phyloP scores from a whole-genome alignment of 2,329 filamentous ascomycete genomes.

The Fusarium oxysporum region DNA sequence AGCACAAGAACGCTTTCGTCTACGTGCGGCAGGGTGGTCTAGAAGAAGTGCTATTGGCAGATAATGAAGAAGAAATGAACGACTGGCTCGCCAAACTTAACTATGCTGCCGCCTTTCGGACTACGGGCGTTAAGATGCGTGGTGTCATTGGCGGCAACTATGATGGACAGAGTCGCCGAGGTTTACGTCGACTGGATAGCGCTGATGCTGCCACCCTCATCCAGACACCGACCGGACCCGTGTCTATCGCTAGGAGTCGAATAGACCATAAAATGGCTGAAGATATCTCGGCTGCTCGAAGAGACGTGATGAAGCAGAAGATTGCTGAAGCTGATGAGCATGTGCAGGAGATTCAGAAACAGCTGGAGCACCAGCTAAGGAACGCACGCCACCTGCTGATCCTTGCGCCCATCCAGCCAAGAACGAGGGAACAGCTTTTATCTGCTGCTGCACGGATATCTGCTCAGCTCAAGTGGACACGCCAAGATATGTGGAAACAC shows the following conservation, averaged over 20 bases:
- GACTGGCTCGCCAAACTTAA: conserved; percentile 98
- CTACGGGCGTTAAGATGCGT: conserved; percentile 89
- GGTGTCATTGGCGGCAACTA: conserved; percentile 87
- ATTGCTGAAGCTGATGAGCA: conserved; percentile 87
- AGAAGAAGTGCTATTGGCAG: conserved; percentile 91
- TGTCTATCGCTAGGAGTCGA: conserved; percentile 76
- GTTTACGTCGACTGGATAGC: conserved; percentile 76
- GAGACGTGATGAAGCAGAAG: conserved; percentile 84
- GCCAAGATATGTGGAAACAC: conserved; percentile 91
- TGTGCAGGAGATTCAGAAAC: conserved; percentile 76
- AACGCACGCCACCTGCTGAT: conserved; percentile 93
- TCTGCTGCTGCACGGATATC: conserved; percentile 85
- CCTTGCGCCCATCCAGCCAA: conserved; percentile 89
- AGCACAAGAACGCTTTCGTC: conserved; percentile 94
- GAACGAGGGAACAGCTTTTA: conserved; percentile 88
- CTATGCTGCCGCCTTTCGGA: conserved; percentile 93
- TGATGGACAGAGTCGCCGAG: conserved; percentile 81
- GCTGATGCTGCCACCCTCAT: conserved; percentile 70
- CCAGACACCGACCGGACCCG: conserved; percentile 78
- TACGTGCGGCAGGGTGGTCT: conserved; percentile 88
- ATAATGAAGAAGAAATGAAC: conserved; percentile 91
- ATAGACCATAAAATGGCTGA: conserved; percentile 86
- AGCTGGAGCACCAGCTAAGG: conserved; percentile 83
- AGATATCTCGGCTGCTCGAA: conserved; percentile 85
- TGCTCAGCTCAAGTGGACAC: conserved; percentile 92